phyloP scores from a whole-genome alignment of 2,329 filamentous ascomycete species.

The Rhexocercosporidium sp. region DNA sequence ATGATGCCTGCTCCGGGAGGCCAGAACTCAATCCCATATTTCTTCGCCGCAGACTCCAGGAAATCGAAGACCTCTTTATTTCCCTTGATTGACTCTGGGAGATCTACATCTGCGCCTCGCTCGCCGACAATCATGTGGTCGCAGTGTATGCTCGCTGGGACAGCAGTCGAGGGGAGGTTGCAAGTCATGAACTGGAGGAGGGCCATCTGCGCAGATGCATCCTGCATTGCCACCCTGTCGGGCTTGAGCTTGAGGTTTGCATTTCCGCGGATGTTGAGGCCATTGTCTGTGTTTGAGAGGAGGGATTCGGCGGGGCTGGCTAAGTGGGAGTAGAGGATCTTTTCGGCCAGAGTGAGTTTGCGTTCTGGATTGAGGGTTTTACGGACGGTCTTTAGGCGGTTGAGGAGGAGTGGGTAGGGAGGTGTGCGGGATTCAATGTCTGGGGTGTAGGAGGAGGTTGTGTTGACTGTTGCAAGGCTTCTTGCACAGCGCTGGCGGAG shows the following conservation, averaged over 20 bases:
- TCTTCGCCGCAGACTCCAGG: conserved; percentile 87
- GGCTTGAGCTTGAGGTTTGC: conserved; percentile 97
- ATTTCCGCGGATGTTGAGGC: conserved; percentile 79
- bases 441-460: conserved; percentile 32
- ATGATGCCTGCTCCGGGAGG: conserved; percentile 93
- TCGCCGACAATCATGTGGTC: conserved; percentile 98
- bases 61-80: conserved; percentile 99
- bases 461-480: conserved; percentile 39
- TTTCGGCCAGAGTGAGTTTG: conserved; percentile 86
- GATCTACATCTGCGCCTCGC: conserved; percentile 84
- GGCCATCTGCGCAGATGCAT: conserved; percentile 98
- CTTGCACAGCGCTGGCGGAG: conserved; percentile 31
- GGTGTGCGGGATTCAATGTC: conserved; percentile 53
- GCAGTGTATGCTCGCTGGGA: conserved; percentile 97
- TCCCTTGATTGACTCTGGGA: conserved; percentile 82
- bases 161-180: conserved; percentile 84
- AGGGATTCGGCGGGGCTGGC: conserved; percentile 89
- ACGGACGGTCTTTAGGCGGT: conserved; percentile 76
- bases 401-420: conserved; percentile 82
- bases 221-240: conserved; percentile 98
- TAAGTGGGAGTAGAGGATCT: conserved; percentile 97
- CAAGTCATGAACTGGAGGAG: conserved; percentile 99
- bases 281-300: conserved; percentile 81
- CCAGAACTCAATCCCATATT: conserved; percentile 96
- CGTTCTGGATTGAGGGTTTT: conserved; percentile 69